phyloP scores from a whole-genome alignment of 2,329 filamentous ascomycete genomes.

The Chrysoporthe puriensis region DNA sequence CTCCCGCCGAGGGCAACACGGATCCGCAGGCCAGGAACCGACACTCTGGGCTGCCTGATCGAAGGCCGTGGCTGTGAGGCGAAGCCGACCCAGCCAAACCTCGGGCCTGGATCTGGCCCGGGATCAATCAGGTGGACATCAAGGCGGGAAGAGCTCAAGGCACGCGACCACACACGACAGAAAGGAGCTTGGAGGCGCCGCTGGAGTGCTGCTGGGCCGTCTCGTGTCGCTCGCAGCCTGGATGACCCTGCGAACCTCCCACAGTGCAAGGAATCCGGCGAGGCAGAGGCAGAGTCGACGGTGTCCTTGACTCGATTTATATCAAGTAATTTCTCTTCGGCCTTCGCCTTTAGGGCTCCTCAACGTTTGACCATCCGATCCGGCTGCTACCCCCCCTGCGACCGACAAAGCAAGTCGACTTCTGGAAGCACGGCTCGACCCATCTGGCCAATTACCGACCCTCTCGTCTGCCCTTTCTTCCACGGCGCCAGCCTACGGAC shows the following conservation, averaged over 20 bases:
- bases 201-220: background rate
- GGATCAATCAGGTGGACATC: background rate
- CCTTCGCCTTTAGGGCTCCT: slow-evolving; percentile 4
- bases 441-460: slow-evolving; percentile 17
- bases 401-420: slow-evolving; percentile 4
- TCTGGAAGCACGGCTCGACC: slow-evolving; percentile 24
- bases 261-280: background rate
- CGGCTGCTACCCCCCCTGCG: slow-evolving; percentile 13
- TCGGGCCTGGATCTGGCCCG: background rate
- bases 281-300: background rate
- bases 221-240: background rate
- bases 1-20: background rate
- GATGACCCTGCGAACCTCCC: background rate
- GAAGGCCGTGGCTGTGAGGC: background rate
- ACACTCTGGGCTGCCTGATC: background rate
- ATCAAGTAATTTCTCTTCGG: slow-evolving; percentile 5
- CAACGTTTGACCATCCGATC: slow-evolving; percentile 8
- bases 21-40: background rate
- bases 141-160: background rate
- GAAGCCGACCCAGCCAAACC: no score
- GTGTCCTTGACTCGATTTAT: background rate
- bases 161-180: background rate
- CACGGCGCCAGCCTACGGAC: slow-evolving; percentile 19
- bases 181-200: background rate
- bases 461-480: slow-evolving; percentile 13